Evolutionary conservation across 2,329 filamentous ascomycete species (phyloP).

Genomic region (Penicillium verrucosum): DNA sequence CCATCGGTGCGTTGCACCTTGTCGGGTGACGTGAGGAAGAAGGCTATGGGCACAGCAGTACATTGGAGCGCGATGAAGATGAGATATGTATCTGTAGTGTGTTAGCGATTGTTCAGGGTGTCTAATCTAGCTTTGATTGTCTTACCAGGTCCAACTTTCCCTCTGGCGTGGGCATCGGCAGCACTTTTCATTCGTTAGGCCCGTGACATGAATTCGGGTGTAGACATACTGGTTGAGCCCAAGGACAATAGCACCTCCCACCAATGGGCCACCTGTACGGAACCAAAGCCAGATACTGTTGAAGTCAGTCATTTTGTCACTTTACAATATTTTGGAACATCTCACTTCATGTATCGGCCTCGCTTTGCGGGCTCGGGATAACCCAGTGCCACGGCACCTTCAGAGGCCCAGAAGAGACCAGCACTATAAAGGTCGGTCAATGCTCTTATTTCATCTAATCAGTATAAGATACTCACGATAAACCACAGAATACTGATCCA

Average conservation of each 20-base stretch:
- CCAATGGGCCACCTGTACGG: slow-evolving; percentile 49
- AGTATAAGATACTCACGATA: slow-evolving; percentile 31
- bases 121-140: neutral
- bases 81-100: slow-evolving; percentile 37
- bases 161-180: slow-evolving; percentile 19
- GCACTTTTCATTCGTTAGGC: slow-evolving; percentile 9
- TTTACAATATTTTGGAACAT: neutral
- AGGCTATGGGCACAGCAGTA: slow-evolving; percentile 36
- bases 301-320: neutral
- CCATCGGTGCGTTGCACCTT: slow-evolving; percentile 46
- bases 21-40: slow-evolving; percentile 40
- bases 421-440: slow-evolving; percentile 26
- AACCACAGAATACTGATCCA: slow-evolving; percentile 49
- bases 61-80: slow-evolving; percentile 45
- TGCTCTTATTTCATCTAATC: fast-evolving
- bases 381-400: slow-evolving; percentile 50
- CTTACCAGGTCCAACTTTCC: slow-evolving; percentile 25
- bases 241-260: slow-evolving; percentile 49
- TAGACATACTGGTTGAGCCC: slow-evolving; percentile 40
- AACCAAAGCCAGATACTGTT: slow-evolving; percentile 49
- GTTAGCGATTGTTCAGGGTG: neutral
- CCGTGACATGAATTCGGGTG: neutral
- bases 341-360: slow-evolving; percentile 46
- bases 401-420: slow-evolving; percentile 52
- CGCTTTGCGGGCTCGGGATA: slow-evolving; percentile 49